Evolutionary conservation across 2,329 filamentous ascomycete genomes (phyloP).

Genomic region (Cladosporium sp.): DNA sequence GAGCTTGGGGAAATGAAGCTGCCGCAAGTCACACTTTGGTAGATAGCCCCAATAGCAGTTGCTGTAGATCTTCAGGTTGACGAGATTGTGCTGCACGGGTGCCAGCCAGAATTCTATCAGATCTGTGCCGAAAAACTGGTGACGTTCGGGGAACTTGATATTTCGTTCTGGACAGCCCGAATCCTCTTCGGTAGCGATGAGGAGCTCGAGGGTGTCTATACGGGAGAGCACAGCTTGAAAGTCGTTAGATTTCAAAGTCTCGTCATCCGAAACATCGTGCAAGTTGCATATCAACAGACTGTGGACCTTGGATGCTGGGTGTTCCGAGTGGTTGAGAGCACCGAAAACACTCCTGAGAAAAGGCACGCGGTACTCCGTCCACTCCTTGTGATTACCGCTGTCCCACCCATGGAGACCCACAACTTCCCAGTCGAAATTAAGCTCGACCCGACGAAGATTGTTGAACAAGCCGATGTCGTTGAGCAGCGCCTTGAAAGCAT

Average conservation of each 20-base stretch:
- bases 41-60: conserved; percentile 46
- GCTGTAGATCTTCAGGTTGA: conserved; percentile 45
- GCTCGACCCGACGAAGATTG: conserved; percentile 3
- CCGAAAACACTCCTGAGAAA: neutral
- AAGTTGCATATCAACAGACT: conserved; percentile 32
- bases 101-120: conserved; percentile 31
- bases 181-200: conserved; percentile 29
- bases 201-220: conserved; percentile 26
- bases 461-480: conserved; percentile 2
- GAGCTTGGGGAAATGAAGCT: conserved; percentile 43
- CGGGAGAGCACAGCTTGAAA: conserved; percentile 28
- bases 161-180: conserved; percentile 25
- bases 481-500: neutral
- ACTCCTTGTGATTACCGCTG: neutral
- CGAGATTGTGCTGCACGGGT: conserved; percentile 30
- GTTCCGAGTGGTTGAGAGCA: conserved; percentile 16
- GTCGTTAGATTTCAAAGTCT: conserved; percentile 22
- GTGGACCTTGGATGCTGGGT: conserved; percentile 22
- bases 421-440: neutral
- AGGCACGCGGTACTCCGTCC: neutral
- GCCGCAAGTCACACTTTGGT: conserved; percentile 43
- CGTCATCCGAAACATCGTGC: conserved; percentile 26
- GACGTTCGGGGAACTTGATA: conserved; percentile 24
- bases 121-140: conserved; percentile 29
- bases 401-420: too few species aligned